Conservation (phyloP, 768 basidiomycete genomes). For the Tephrocybe rancida region DNA sequence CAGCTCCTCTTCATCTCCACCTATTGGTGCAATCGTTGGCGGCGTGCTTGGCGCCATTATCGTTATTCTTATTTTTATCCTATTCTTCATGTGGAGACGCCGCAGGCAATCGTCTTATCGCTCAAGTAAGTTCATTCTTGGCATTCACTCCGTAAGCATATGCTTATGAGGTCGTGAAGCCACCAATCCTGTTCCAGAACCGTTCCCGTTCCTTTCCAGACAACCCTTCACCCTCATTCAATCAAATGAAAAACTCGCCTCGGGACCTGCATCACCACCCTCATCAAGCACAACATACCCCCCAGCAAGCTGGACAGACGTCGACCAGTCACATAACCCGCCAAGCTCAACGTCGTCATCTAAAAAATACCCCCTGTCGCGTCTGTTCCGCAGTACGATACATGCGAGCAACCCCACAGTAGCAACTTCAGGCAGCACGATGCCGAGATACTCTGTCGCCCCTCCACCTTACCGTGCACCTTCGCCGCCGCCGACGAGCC, state of each 20-base stretch:
- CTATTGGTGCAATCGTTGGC: slow-evolving; percentile 6
- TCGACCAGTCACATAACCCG: background rate
- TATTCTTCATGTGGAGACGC: slow-evolving; percentile 7
- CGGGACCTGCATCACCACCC: background rate
- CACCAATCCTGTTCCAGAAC: no score
- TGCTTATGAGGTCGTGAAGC: no score
- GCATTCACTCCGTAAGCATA: background rate
- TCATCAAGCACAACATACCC: background rate
- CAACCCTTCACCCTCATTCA: slow-evolving; percentile 8
- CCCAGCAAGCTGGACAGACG: background rate
- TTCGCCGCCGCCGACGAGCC: background rate
- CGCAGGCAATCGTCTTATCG: background rate
- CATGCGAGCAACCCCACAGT: background rate
- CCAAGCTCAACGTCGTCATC: background rate
- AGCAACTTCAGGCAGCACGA: background rate
- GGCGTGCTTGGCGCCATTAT: slow-evolving; percentile 9
- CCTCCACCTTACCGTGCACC: background rate
- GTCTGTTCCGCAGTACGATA: no score
- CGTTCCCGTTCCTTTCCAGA: slow-evolving; percentile 4
- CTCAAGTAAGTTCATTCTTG: background rate
- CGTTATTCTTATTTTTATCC: background rate
- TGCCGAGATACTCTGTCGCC: background rate
- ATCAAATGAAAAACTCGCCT: background rate
- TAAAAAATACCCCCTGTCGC: no score
- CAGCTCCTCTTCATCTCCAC: background rate